Percentiles rank a stretch among this genome's conserved stretches.
Conservation (phyloP, 768 basidiomycete species). For the Leccinellum luteum region DNA sequence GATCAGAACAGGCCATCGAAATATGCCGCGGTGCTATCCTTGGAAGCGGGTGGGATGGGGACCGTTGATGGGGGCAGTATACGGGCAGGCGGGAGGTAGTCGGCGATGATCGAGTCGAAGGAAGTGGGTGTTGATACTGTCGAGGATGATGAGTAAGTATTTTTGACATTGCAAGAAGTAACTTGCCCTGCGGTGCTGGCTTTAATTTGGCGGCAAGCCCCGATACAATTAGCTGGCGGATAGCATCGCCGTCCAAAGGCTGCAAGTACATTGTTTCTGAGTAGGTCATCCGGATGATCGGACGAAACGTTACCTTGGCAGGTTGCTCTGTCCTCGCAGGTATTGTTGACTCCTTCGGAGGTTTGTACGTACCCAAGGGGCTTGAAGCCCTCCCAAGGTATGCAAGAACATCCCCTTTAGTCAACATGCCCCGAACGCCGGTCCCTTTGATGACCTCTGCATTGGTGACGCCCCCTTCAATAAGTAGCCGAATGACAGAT, state of each 20-base stretch:
- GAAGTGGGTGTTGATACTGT: constrained; percentile 46
- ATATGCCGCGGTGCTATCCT: constrained; percentile 34
- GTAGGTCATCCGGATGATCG: neutral
- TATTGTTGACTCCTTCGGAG: constrained; percentile 30
- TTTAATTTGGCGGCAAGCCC: constrained; percentile 54
- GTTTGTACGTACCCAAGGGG: constrained; percentile 74
- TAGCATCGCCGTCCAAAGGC: constrained; percentile 60
- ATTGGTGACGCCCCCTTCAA: constrained; percentile 53
- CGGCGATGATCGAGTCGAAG: constrained; percentile 73
- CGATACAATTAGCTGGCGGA: constrained; percentile 65
- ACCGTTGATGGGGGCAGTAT: constrained; percentile 15
- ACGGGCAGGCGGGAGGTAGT: constrained; percentile 55
- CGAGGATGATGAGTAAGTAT: constrained; percentile 8
- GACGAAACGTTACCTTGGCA: constrained; percentile 34
- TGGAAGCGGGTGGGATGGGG: constrained; percentile 11
- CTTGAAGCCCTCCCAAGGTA: constrained; percentile 80
- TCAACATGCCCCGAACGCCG: constrained; percentile 89
- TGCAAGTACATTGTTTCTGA: constrained; percentile 12
- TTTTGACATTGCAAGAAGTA: neutral
- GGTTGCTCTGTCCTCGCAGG: constrained; percentile 36
- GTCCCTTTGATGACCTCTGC: constrained; percentile 78
- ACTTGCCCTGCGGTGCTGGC: constrained; percentile 46
- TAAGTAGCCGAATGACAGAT: constrained; percentile 79
- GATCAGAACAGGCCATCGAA: constrained; percentile 41
- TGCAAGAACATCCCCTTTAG: constrained; percentile 92